Conservation (phyloP, 495 filamentous ascomycete species). For the Xylaria cubensis region DNA sequence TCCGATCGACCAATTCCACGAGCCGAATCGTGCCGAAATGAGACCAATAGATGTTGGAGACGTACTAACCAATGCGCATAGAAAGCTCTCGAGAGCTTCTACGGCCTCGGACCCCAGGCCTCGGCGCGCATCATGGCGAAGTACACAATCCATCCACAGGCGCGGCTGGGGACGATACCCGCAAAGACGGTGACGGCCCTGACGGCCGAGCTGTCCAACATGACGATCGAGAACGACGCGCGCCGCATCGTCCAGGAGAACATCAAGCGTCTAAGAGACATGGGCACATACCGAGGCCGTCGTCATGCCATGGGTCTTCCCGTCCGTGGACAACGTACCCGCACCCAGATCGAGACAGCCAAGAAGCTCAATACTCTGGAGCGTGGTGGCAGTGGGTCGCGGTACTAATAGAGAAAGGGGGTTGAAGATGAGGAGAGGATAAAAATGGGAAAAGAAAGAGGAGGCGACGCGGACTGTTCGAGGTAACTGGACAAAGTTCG, state of each 20-base stretch:
- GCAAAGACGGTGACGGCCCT: slow-evolving; percentile 77
- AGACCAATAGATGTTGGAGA: background rate
- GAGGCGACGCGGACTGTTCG: background rate
- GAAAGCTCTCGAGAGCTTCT: slow-evolving; percentile 88
- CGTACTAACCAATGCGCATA: slow-evolving; percentile 41
- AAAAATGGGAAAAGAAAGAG: background rate
- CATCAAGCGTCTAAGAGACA: slow-evolving; percentile 85
- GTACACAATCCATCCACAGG: slow-evolving; percentile 81
- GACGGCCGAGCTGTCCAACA: slow-evolving; percentile 81
- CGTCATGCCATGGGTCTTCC: slow-evolving; percentile 90
- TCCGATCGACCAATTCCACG: background rate
- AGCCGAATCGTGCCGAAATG: background rate
- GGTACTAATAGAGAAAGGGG: slow-evolving; percentile 9
- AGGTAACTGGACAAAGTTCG: background rate
- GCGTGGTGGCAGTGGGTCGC: slow-evolving; percentile 58
- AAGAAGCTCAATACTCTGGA: slow-evolving; percentile 82
- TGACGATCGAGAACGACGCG: slow-evolving; percentile 95
- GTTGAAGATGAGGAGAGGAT: background rate
- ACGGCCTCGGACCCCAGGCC: slow-evolving; percentile 78
- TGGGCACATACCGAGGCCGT: slow-evolving; percentile 87
- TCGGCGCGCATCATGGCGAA: slow-evolving; percentile 81
- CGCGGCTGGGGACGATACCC: slow-evolving; percentile 72
- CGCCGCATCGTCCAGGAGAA: slow-evolving; percentile 77
- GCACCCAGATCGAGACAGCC: slow-evolving; percentile 80
- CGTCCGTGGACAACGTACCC: slow-evolving; percentile 85